Conservation (phyloP, 169 alveolate genomes). For the Perkinsus chesapeaki region DNA sequence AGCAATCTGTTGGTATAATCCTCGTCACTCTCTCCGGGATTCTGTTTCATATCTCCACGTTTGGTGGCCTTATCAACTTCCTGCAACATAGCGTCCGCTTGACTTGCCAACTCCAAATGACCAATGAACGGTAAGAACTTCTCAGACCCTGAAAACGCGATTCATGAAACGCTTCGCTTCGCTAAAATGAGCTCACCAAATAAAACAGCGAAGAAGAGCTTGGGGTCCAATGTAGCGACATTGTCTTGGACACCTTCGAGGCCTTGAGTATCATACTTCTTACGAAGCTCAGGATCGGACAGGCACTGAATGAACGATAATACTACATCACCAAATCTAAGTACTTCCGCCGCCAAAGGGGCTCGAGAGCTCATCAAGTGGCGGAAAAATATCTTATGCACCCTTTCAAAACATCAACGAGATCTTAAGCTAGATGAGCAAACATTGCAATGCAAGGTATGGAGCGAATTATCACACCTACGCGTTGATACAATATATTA, state of each 20-base stretch:
- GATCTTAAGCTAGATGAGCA: too few relatives aligned
- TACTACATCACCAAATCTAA: not conserved
- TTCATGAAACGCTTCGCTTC: not conserved
- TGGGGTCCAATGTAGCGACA: conserved; percentile 42
- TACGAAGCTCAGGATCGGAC: conserved; percentile 62
- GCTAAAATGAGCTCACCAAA: conserved; percentile 18
- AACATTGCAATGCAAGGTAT: too few relatives aligned
- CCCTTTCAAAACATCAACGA: too few relatives aligned
- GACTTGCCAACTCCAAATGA: conserved; percentile 27
- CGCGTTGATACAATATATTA: too few relatives aligned
- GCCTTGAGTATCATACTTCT: conserved; percentile 56
- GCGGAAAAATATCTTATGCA: too few relatives aligned
- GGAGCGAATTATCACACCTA: too few relatives aligned
- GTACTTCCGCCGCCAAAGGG: too few relatives aligned
- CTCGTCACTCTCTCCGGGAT: conserved; percentile 23
- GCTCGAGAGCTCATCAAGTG: too few relatives aligned
- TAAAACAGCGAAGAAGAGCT: conserved; percentile 29
- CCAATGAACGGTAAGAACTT: conserved; percentile 31
- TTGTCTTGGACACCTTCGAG: conserved; percentile 51
- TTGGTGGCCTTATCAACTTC: conserved; percentile 1
- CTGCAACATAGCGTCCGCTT: conserved; percentile 11
- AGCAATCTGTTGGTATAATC: not conserved
- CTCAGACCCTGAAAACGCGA: conserved; percentile 10
- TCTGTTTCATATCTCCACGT: conserved; percentile 8
- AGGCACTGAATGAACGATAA: conserved; percentile 7